Base-by-base conservation (phyloP, 768 basidiomycete genomes). In the Mycena capillaripes region DNA sequence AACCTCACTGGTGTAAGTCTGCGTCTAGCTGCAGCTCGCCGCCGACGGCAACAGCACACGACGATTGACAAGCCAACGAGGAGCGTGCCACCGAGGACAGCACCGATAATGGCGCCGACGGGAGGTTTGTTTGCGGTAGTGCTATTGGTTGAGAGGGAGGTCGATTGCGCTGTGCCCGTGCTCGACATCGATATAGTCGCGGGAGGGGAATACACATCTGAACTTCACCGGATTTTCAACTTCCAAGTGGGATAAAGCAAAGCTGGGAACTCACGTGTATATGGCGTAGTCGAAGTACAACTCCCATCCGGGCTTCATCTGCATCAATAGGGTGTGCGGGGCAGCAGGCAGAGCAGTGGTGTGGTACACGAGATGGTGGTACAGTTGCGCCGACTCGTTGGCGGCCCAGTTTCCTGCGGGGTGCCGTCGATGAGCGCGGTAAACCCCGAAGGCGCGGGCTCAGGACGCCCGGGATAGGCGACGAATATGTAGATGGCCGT, bases 261-360 rank as follows among this genome's bases (percentile, higher is more conserved):
- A n/a, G n/a, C n/a, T n/a, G n/a, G n/a, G n/a, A n/a, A 66, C 66
- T 44, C 57, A 67, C 66, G 44, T 67, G 36, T 58, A 67, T 34
- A 67, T 50, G 10, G 57, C 57, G n/a, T 67, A 58, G 46, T 67
- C 66, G 12, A 67, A 50, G 12, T 59, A 67, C 32, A 67, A 21
- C 30, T 57, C 66, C 66, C 66, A 67, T 12, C 36, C 30, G 9
- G 66, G 56, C 12, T 32, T 3, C 14, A 67, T 58, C 46, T 67
- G 56, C 42, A 67, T 58, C n/a, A 57, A 40, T 10, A 67, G 17
- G 1, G 29, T 48, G 34, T 67, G 66, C 23, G 53, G 53, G 5
- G 17, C 32, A 19, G 25, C 36, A 2, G 42, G 3, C 2, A 67
- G 55, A 12, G 42, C 21, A 10, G n/a, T 8, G 19, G 10, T 67